Evolutionary conservation across 2,329 filamentous ascomycete genomes (phyloP).

Genomic region (Pseudodiploospora longispora): DNA sequence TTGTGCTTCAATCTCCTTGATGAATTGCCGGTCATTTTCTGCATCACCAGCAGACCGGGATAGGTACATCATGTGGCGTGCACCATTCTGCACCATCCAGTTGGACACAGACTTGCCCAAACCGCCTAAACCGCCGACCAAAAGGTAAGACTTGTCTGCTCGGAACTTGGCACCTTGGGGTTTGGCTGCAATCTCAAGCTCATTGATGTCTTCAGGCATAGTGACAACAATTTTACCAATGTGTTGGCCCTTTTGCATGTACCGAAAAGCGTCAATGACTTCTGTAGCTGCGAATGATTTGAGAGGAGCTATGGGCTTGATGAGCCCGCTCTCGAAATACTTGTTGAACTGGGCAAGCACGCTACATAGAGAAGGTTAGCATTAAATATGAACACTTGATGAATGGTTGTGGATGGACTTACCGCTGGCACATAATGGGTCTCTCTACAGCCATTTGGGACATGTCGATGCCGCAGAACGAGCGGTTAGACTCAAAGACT

Average conservation of each 20-base stretch:
- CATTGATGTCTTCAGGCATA: conserved; percentile 8
- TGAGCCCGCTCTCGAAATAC: background rate
- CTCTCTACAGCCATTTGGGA: background rate
- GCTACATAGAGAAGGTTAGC: background rate
- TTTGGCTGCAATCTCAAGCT: background rate
- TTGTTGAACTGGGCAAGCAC: background rate
- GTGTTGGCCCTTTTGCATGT: conserved; percentile 14
- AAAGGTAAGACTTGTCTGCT: conserved; percentile 15
- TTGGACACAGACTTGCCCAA: conserved; percentile 18
- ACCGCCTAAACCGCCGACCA: conserved; percentile 24
- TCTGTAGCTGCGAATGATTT: conserved; percentile 10
- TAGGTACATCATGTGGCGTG: conserved; percentile 10
- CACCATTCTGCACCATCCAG: conserved; percentile 23
- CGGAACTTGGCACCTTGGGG: background rate
- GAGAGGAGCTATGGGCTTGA: conserved; percentile 7
- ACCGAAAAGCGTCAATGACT: conserved; percentile 11
- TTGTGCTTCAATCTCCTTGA: conserved; percentile 5
- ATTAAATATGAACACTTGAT: background rate
- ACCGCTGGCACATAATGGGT: background rate
- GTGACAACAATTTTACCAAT: conserved; percentile 27
- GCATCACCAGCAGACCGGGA: conserved; percentile 6
- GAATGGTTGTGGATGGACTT: background rate
- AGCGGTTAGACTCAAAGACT: conserved; percentile 30
- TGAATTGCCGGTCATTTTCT: conserved; percentile 1
- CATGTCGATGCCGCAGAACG: conserved; percentile 22